These are phyloP conservation scores for Xylariaceae sp. DNA, from an alignment of 2,329 filamentous ascomycete genomes.

Conservation along the genomic window DNA sequence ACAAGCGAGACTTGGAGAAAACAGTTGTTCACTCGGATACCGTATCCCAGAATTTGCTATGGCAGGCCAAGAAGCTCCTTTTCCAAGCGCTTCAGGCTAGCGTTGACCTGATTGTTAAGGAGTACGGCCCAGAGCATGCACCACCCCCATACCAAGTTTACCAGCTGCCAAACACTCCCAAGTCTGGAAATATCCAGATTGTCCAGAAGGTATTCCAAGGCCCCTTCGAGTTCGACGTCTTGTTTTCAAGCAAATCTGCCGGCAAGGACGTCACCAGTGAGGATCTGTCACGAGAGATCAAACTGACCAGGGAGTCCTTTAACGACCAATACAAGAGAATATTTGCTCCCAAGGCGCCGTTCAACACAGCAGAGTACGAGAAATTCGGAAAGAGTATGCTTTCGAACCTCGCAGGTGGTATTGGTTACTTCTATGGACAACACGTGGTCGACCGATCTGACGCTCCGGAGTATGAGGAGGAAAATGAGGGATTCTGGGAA, in stretches of 20 bases:
- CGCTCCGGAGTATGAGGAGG: conserved; percentile 89
- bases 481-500: conserved; percentile 92
- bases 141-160: conserved; percentile 84
- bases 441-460: conserved; percentile 86
- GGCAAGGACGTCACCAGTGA: conserved; percentile 49
- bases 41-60: conserved; percentile 63
- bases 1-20: conserved; percentile 65
- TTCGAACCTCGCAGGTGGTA: conserved; percentile 87
- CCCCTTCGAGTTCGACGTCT: conserved; percentile 84
- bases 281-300: conserved; percentile 65
- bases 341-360: conserved; percentile 71
- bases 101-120: conserved; percentile 45
- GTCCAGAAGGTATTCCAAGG: conserved; percentile 91
- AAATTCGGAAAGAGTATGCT: conserved; percentile 85
- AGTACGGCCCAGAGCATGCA: conserved; percentile 52
- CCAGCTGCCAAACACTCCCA: conserved; percentile 64
- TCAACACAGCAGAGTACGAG: conserved; percentile 64
- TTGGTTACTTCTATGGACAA: conserved; percentile 91
- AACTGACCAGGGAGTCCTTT: conserved; percentile 61
- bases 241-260: conserved; percentile 77
- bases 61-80: conserved; percentile 70
- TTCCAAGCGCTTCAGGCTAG: conserved; percentile 49
- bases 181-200: conserved; percentile 73
- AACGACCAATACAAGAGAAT: conserved; percentile 66
- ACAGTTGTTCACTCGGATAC: conserved; percentile 70